phyloP scores from a whole-genome alignment of 148 eudicot genomes.

The Talinum fruticosum region DNA sequence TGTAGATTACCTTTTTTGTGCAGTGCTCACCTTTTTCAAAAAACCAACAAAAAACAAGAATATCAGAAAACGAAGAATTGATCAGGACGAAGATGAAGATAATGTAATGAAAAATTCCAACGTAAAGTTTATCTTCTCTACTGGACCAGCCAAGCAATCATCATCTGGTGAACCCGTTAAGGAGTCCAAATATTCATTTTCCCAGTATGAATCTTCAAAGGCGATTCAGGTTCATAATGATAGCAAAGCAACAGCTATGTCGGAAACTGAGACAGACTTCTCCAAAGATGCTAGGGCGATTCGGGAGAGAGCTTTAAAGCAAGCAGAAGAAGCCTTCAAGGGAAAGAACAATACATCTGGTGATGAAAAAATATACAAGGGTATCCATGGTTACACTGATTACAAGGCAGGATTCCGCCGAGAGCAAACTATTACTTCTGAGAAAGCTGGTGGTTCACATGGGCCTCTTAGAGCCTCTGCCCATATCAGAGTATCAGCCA shows the following conservation, averaged over 20 bases:
- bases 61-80: conserved; percentile 57
- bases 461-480: conserved; percentile 97
- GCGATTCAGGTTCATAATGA: conserved; percentile 75
- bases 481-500: conserved; percentile 82
- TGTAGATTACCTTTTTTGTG: conserved; percentile 11
- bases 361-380: conserved; percentile 75
- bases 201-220: conserved; percentile 77
- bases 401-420: conserved; percentile 92
- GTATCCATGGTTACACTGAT: conserved; percentile 79
- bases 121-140: conserved; percentile 52
- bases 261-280: conserved; percentile 89
- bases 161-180: conserved; percentile 32
- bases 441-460: conserved; percentile 92
- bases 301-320: conserved; percentile 75
- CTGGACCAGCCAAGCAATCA: conserved; percentile 43
- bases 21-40: conserved; percentile 77
- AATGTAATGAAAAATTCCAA: conserved; percentile 34
- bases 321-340: conserved; percentile 66
- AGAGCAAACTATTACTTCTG: conserved; percentile 79
- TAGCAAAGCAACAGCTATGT: conserved; percentile 85
- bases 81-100: conserved; percentile 46
- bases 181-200: conserved; percentile 37
- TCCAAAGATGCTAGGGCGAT: conserved; percentile 79
- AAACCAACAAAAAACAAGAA: conserved; percentile 78
- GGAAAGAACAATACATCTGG: conserved; percentile 49